A percentile compares a stretch with the other conserved stretches of the same genome.
Conservation (phyloP, 23 red algal species). For the Porphyridium purpureum region DNA sequence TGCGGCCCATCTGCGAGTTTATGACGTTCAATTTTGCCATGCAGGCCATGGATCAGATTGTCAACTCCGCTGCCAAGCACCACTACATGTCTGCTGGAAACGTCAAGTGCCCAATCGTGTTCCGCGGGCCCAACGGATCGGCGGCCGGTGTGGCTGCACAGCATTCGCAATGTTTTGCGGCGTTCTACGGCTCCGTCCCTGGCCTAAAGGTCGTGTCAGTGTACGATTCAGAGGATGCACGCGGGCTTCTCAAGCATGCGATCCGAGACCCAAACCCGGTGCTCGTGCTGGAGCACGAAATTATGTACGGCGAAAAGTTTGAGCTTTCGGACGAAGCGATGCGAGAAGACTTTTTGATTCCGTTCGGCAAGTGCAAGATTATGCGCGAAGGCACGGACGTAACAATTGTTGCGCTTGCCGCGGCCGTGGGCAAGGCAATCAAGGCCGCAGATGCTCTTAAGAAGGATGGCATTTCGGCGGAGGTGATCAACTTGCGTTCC, state of each 20-base stretch:
- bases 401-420: slow-evolving; percentile 70
- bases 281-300: slow-evolving; percentile 80
- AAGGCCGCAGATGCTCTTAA: slow-evolving; percentile 61
- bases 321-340: slow-evolving; percentile 46
- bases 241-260: slow-evolving; percentile 69
- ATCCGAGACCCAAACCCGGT: slow-evolving; percentile 90
- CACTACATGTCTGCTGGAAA: slow-evolving; percentile 90
- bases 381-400: slow-evolving; percentile 73
- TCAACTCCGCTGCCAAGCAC: slow-evolving; percentile 95
- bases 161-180: slow-evolving; percentile 92
- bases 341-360: slow-evolving; percentile 69
- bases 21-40: slow-evolving; percentile 99
- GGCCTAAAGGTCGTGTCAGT: slow-evolving; percentile 88
- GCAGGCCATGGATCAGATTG: slow-evolving; percentile 99
- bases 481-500: slow-evolving; percentile 94
- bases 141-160: slow-evolving; percentile 74
- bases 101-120: slow-evolving; percentile 90
- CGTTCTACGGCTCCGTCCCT: slow-evolving; percentile 88
- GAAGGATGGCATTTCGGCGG: slow-evolving; percentile 54
- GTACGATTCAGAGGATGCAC: slow-evolving; percentile 86
- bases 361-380: slow-evolving; percentile 84
- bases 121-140: slow-evolving; percentile 94
- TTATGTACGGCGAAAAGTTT: slow-evolving; percentile 89
- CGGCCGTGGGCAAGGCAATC: slow-evolving; percentile 44
- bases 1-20: slow-evolving; percentile 88